These are phyloP conservation scores for Skeletonema tropicum DNA, from an alignment of 108 stramenopile species.

Conservation along the genomic window DNA sequence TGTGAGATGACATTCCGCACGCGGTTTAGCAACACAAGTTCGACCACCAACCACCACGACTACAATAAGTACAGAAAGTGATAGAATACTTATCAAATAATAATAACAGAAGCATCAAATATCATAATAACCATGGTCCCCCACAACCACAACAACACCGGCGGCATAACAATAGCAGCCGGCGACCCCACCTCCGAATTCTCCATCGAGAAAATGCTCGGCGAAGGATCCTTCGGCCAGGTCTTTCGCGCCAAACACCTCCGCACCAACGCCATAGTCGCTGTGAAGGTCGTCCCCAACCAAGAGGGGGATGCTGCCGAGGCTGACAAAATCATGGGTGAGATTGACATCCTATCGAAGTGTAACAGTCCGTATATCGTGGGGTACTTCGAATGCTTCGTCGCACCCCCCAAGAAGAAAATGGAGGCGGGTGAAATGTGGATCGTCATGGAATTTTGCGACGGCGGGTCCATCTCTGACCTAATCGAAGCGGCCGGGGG, in stretches of 20 bases:
- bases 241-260: constrained; percentile 89
- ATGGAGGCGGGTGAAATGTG: constrained; percentile 73
- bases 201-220: constrained; percentile 54
- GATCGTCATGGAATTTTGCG: constrained; percentile 96
- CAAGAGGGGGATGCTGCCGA: constrained; percentile 56
- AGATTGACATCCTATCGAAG: constrained; percentile 88
- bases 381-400: constrained; percentile 89
- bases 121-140: too few species aligned
- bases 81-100: too few species aligned
- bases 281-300: constrained; percentile 90
- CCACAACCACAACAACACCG: too few species aligned
- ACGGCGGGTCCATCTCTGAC: constrained; percentile 87
- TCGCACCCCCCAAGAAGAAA: constrained; percentile 43
- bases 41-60: too few species aligned
- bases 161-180: neutral
- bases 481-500: constrained; percentile 77
- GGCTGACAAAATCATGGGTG: constrained; percentile 87
- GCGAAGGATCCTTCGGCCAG: constrained; percentile 93
- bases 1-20: too few species aligned
- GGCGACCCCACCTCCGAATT: constrained; percentile 2
- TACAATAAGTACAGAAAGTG: too few species aligned
- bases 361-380: constrained; percentile 91
- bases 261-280: constrained; percentile 79
- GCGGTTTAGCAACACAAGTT: too few species aligned
- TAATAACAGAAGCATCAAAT: too few species aligned